A percentile compares a stretch with the other conserved stretches of the same genome.
Conservation (phyloP, 306 rosid genomes). For the Sphenostylis stenocarpa region DNA sequence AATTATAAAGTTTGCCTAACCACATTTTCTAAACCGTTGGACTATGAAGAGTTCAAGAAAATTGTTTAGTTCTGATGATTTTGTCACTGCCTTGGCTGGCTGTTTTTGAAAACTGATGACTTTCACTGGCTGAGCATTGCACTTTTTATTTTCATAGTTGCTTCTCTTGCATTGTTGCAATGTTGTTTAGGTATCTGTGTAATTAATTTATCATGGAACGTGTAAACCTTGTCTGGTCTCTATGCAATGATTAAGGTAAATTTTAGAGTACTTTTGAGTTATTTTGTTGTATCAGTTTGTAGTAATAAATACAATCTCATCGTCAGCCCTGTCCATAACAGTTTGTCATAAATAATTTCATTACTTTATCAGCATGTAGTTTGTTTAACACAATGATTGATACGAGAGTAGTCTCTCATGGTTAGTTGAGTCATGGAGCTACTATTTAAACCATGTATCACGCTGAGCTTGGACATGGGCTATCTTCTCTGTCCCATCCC, state of each 20-base stretch:
- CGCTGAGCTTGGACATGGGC: slow-evolving; percentile 4
- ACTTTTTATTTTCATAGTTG: neutral
- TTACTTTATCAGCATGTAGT: neutral
- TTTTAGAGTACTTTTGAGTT: slow-evolving; percentile 11
- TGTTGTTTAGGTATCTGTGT: neutral
- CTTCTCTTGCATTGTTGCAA: slow-evolving; percentile 13
- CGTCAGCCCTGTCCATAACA: neutral
- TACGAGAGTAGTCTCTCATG: neutral
- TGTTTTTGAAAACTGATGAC: slow-evolving; percentile 5
- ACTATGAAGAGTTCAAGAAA: slow-evolving; percentile 8
- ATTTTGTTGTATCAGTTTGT: neutral
- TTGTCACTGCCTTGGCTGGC: neutral
- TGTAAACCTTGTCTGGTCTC: neutral
- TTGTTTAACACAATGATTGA: neutral
- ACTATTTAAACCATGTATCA: neutral
- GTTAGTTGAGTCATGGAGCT: slow-evolving; percentile 27
- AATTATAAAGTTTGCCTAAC: neutral
- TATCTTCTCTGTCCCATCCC: neutral
- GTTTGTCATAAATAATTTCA: neutral
- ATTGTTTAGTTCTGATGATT: neutral
- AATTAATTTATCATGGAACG: slow-evolving; percentile 2
- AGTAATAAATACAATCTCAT: slow-evolving; percentile 16
- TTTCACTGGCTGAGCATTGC: neutral
- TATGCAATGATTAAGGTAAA: slow-evolving; percentile 1
- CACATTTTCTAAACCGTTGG: slow-evolving; percentile 24